Percentiles rank a stretch among this genome's conserved stretches.
phyloP scores from a whole-genome alignment of 345 rosid genomes.

The Euphorbia peplus region DNA sequence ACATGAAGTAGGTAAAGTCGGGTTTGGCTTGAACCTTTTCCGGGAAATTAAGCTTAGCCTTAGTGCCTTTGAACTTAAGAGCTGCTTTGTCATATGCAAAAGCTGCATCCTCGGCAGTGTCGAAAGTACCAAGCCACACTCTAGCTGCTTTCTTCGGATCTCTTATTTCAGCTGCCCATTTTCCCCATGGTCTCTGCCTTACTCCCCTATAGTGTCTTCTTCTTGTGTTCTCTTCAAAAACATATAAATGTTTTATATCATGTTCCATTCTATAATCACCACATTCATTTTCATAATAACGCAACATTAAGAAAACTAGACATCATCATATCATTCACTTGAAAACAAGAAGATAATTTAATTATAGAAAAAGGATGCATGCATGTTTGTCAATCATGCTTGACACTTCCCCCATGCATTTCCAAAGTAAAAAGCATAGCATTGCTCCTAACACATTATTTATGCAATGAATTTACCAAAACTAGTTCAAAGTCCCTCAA shows the following conservation, averaged over 20 bases:
- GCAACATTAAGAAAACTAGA: too few relatives aligned
- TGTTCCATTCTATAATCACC: not conserved
- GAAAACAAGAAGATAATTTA: too few relatives aligned
- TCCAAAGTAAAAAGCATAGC: not conserved
- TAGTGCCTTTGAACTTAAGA: conserved; percentile 85
- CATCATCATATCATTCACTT: too few relatives aligned
- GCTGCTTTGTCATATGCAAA: conserved; percentile 73
- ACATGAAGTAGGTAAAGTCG: conserved; percentile 25
- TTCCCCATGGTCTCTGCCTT: conserved; percentile 33
- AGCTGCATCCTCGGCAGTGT: conserved; percentile 35
- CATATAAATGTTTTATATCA: not conserved
- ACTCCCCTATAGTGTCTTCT: conserved; percentile 66
- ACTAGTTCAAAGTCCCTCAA: too few relatives aligned
- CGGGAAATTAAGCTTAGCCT: conserved; percentile 91
- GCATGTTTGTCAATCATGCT: not conserved
- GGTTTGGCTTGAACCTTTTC: conserved; percentile 61
- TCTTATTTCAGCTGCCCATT: conserved; percentile 34
- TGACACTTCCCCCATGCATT: not conserved
- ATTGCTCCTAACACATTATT: not conserved
- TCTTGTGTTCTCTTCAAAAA: conserved; percentile 48
- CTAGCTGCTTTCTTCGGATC: conserved; percentile 33
- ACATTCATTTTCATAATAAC: not conserved
- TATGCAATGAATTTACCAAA: too few relatives aligned
- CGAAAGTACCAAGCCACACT: conserved; percentile 33
- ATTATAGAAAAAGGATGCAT: too few relatives aligned